These are phyloP conservation scores for Dalechampia spathulata DNA, from an alignment of 441 rosid species.

Conservation along the genomic window DNA sequence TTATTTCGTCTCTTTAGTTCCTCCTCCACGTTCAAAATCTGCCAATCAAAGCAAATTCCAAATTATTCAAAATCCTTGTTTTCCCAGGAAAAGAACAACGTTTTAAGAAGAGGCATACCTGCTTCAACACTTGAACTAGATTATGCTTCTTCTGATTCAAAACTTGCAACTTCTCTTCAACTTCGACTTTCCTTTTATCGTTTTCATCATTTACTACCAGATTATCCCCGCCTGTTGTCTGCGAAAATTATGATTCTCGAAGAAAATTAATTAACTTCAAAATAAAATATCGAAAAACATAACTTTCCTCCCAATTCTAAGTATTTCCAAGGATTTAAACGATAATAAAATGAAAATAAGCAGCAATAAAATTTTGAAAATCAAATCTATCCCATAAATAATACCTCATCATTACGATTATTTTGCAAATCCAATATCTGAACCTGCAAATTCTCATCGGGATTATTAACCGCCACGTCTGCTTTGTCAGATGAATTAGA, in stretches of 20 bases:
- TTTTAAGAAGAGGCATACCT: constrained; percentile 28
- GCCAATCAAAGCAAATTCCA: constrained; percentile 5
- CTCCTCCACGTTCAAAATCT: constrained; percentile 84
- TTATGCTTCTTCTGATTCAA: constrained; percentile 75
- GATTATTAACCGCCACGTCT: background rate
- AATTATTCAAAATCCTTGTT: too few species aligned
- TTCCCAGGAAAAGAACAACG: too few species aligned
- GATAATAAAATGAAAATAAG: constrained; percentile 8
- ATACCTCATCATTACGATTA: background rate
- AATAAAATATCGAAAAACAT: too few species aligned
- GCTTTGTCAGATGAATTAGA: background rate
- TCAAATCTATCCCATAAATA: background rate
- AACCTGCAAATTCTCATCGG: background rate
- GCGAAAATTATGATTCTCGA: too few species aligned
- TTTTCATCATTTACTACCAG: constrained; percentile 22
- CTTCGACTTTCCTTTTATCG: constrained; percentile 49
- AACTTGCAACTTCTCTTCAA: constrained; percentile 61
- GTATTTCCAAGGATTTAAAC: background rate
- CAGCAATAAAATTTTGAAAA: background rate
- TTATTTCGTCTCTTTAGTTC: constrained; percentile 62
- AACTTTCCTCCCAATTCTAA: too few species aligned
- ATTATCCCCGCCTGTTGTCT: constrained; percentile 18
- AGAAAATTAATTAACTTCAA: too few species aligned
- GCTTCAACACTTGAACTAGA: constrained; percentile 81
- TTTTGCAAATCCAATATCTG: background rate